Evolutionary conservation across 257 asterid species (phyloP).

Genomic region (Lycium barbarum): DNA sequence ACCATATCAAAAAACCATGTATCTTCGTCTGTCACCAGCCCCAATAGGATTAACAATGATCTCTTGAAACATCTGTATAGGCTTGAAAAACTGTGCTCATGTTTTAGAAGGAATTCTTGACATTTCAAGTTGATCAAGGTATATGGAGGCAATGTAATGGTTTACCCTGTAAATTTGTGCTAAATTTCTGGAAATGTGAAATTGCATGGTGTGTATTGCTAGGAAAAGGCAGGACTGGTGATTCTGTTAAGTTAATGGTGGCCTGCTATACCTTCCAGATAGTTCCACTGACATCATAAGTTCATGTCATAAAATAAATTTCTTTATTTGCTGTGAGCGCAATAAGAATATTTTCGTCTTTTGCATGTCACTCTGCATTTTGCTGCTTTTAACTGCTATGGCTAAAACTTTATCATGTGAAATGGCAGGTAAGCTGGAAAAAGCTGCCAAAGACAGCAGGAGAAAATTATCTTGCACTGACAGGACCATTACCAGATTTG

Average conservation of each 20-base stretch:
- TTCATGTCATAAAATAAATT: conserved; percentile 18
- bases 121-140: conserved; percentile 18
- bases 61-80: conserved; percentile 8
- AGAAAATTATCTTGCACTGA: conserved; percentile 74
- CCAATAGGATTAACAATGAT: background rate
- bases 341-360: background rate
- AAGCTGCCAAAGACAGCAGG: conserved; percentile 47
- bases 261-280: background rate
- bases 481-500: conserved; percentile 69
- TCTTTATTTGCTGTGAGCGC: background rate
- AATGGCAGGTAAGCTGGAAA: conserved; percentile 45
- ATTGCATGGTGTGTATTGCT: background rate
- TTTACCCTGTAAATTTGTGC: conserved; percentile 1
- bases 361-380: conserved; percentile 8
- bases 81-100: background rate
- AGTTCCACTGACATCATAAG: background rate
- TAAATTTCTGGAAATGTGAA: conserved; percentile 2
- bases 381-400: background rate
- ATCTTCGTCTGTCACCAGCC: background rate
- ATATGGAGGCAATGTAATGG: conserved; percentile 11
- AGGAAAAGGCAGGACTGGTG: conserved; percentile 12
- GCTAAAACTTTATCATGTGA: background rate
- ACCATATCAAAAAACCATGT: conserved; percentile 17
- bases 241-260: background rate
- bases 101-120: background rate